Percentiles rank a stretch among this genome's conserved stretches.
These are phyloP conservation scores for Didymella segeticola DNA, from an alignment of 2,329 filamentous ascomycete genomes.

Conservation along the genomic window DNA sequence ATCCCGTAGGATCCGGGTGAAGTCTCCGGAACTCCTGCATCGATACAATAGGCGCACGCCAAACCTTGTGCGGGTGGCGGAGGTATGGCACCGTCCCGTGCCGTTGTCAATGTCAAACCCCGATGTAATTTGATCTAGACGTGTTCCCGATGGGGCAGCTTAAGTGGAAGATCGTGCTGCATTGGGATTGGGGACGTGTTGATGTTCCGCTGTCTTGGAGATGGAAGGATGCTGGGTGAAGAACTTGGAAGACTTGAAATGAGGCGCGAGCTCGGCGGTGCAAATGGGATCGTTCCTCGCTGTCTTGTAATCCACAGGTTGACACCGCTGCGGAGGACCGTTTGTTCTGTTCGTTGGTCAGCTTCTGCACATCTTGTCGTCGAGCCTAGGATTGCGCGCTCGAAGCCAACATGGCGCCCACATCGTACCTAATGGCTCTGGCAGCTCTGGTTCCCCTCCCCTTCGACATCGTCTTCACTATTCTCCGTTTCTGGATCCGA, in stretches of 20 bases:
- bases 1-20: not conserved
- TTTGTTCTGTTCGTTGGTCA: not conserved
- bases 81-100: not conserved
- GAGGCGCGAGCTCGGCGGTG: not conserved
- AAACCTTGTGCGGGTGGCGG: constrained; percentile 1
- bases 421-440: constrained; percentile 21
- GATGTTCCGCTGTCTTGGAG: constrained; percentile 5
- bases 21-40: not conserved
- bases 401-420: constrained; percentile 13
- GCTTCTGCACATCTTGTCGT: not conserved
- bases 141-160: not conserved
- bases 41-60: not conserved
- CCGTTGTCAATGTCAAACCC: constrained; percentile 17
- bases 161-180: constrained; percentile 1
- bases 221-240: constrained; percentile 13
- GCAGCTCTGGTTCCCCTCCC: constrained; percentile 15
- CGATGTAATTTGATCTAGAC: constrained; percentile 6
- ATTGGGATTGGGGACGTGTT: constrained; percentile 8
- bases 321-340: not conserved
- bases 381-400: not conserved
- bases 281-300: not conserved
- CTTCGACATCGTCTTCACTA: constrained; percentile 17
- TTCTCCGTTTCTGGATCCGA: constrained; percentile 19
- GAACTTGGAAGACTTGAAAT: constrained; percentile 4
- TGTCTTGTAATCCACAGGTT: not conserved